Evolutionary conservation across 169 alveolate genomes (phyloP), one percentile per base, ranked within the genome.

Genomic region (Cryptosporidium viatorum): DNA sequence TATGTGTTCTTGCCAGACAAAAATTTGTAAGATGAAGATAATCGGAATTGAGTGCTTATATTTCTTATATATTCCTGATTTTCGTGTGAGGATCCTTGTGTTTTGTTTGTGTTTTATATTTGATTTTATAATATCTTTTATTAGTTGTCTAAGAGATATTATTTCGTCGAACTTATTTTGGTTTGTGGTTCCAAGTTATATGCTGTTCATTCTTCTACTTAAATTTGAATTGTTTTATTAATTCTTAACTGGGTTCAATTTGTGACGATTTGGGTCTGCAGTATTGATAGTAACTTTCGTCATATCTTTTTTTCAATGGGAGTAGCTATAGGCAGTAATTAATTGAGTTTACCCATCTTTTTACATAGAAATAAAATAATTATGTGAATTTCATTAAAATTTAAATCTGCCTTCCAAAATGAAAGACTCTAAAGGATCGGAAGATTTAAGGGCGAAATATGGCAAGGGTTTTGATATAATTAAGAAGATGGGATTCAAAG

Each of bases 381-480:
- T 48, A 48, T 48, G 55, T 48, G 55, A 48, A 48, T 48, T 48
- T 48, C 21, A 48, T 14, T 12, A 48, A 48, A 48, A 48, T 48
- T 48, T 14, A 48, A 48, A 12, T 23, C 67, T 21, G 14, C 35
- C 18, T 55, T 55, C 35, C 67, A 33, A 16, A 65, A 65, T 65
- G 71, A 65, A 65, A 29, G 71, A 65, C 0, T 65, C 71, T 37
- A 70, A 43, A 48, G 84, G 39, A 23, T 16, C 67, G 9, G 84
- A 45, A 31, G 65, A 41, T 7, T 29, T 70, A 9, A 70, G 65
- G 65, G 43, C 59, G 9, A 80, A 62, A 18, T 80, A 80, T 80
- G 89, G 89, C 31, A 80, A 80, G 62, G 89, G 89, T 3, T 80
- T 62, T 37, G 89, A 80, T 10, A 21, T 80, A 6, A 80, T 80